These are phyloP conservation scores for Exophiala alcalophila DNA, from an alignment of 2,329 filamentous ascomycete genomes.

Conservation along the genomic window DNA sequence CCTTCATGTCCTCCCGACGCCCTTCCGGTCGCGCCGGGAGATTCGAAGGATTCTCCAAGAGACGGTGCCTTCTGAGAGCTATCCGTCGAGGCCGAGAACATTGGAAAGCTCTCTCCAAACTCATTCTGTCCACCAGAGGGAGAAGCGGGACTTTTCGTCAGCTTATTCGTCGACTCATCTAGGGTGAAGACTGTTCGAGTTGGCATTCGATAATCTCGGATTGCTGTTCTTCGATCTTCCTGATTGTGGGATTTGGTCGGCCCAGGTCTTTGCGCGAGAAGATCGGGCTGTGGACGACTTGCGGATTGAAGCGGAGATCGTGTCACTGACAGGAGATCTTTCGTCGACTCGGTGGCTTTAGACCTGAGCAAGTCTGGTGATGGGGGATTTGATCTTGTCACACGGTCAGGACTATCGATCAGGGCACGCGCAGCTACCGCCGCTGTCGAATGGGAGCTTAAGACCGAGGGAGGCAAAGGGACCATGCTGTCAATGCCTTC, in stretches of 20 bases:
- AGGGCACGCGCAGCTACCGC: conserved; percentile 29
- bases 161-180: conserved; percentile 40
- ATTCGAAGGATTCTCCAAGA: conserved; percentile 50
- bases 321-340: not conserved
- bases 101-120: conserved; percentile 61
- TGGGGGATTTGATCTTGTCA: conserved; percentile 21
- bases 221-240: conserved; percentile 43
- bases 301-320: not conserved
- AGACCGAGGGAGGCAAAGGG: conserved; percentile 44
- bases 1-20: not conserved
- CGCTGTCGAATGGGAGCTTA: conserved; percentile 38
- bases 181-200: conserved; percentile 51
- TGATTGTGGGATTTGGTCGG: conserved; percentile 37
- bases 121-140: conserved; percentile 48
- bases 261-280: not conserved
- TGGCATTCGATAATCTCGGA: conserved; percentile 49
- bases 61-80: conserved; percentile 54
- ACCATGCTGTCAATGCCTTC: conserved; percentile 40
- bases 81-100: conserved; percentile 62
- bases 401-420: conserved; percentile 14
- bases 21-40: conserved; percentile 5
- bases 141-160: too few relatives aligned
- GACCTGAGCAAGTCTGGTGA: conserved; percentile 18
- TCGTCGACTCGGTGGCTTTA: conserved; percentile 4
- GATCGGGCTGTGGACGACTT: conserved; percentile 1